Percentiles rank a stretch among this genome's conserved stretches.
phyloP scores from a whole-genome alignment of 768 basidiomycete genomes.

The Collybia sp. region DNA sequence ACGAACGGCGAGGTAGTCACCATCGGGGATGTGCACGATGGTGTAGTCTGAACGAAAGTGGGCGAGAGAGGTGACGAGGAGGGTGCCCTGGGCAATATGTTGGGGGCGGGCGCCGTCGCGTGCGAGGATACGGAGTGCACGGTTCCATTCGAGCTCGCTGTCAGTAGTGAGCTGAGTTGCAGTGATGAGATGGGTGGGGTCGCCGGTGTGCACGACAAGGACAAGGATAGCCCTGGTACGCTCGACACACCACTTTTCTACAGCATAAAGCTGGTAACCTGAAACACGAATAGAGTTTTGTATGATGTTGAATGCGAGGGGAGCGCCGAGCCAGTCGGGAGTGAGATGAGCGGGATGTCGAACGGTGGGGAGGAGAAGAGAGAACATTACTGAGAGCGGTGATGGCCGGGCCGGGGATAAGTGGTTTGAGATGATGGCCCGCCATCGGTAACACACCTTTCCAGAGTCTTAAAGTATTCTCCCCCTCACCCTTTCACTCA shows the following conservation, averaged over 20 bases:
- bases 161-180: conserved; percentile 35
- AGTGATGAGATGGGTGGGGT: conserved; percentile 57
- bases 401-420: background rate
- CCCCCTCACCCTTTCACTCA: conserved; percentile 1
- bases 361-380: background rate
- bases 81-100: conserved; percentile 43
- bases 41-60: conserved; percentile 87
- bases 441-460: background rate
- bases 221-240: conserved; percentile 54
- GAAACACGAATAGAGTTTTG: conserved; percentile 43
- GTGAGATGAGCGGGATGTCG: background rate
- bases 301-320: conserved; percentile 44
- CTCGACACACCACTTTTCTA: conserved; percentile 79
- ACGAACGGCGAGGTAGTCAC: conserved; percentile 56
- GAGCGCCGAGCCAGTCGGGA: conserved; percentile 38
- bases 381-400: background rate
- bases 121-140: conserved; percentile 54
- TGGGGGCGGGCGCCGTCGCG: conserved; percentile 73
- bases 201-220: conserved; percentile 74
- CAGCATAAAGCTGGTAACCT: conserved; percentile 81
- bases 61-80: conserved; percentile 82
- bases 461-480: background rate
- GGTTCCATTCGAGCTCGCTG: conserved; percentile 54
- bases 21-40: conserved; percentile 74
- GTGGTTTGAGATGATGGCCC: background rate